Evolutionary conservation across 805 yeast genomes (phyloP), one percentile per base, ranked within the genome.

Genomic region (Wickerhamiella alocasiicola): DNA sequence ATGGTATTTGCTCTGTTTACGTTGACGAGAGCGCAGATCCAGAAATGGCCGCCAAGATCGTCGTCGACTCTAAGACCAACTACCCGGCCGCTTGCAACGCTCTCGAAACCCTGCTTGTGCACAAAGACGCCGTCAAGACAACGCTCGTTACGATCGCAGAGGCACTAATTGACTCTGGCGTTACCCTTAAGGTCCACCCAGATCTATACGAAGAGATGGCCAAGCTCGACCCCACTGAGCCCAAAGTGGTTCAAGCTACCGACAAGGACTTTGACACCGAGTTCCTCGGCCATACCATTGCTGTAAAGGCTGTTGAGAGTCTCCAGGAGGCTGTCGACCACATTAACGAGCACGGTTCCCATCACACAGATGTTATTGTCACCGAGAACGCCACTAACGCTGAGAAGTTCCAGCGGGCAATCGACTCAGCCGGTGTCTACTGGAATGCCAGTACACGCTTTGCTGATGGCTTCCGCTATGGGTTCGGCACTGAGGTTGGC

Each of bases 41-140:
- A 9, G 71, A 60, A 11, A 85, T 82, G 73, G 94, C 96, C 0
- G 66, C 71, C 25, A 72, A 74, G 43, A 74, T 91, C 23, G 67
- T 76, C 4, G 72, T 83, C 20, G 99, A 91, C 60, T 72, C 95
- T 4, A 91, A 91, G 62, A 84, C 95, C 0, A 87, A 85, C 60
- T 91, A 91, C 57, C 96, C 97, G 36, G 98, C 98, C 9, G 99
- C 95, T n/a, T 91, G 99, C 61, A 91, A 91, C 58, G 96, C 98
- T 6, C 88, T 74, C 42, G 99, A 91, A 60, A 83, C 91, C 25
- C 61, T 91, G 23, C 68, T 91, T 43, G 61, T 93, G 35, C 71
- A 52, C 59, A 62, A 66, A 38, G 57, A 61, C 19, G 63, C 67
- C 12, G 53, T 66, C n/a, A 55, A 58, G n/a, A 55, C 61, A 9